A percentile compares a stretch with the other conserved stretches of the same genome.
phyloP scores from a whole-genome alignment of 2,329 filamentous ascomycete genomes.

The Emydomyces testavorans region DNA sequence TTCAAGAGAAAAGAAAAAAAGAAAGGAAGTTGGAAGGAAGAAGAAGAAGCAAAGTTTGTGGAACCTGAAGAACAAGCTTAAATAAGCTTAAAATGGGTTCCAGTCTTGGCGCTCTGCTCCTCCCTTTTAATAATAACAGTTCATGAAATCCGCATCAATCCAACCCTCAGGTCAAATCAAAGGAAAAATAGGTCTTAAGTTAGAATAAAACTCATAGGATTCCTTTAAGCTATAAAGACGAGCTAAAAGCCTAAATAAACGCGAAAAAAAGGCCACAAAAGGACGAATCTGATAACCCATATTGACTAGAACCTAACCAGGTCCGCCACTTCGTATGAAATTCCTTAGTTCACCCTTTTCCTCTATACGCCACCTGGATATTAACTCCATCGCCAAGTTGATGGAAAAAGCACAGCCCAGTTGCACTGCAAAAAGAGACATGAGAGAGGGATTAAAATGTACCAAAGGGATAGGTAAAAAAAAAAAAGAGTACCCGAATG shows the following conservation, averaged over 20 bases:
- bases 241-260: constrained; percentile 9
- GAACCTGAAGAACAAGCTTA: neutral
- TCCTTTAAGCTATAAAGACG: constrained; percentile 4
- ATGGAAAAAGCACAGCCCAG: neutral
- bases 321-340: neutral
- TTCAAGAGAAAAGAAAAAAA: too few species aligned
- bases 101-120: neutral
- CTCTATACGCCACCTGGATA: neutral
- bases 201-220: constrained; percentile 4
- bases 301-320: neutral
- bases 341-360: neutral
- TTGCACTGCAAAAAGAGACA: constrained; percentile 1
- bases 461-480: neutral
- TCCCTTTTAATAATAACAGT: neutral
- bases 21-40: too few species aligned
- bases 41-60: neutral
- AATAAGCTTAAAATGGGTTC: neutral
- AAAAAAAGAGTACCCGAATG: neutral
- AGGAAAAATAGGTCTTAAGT: neutral
- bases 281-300: constrained; percentile 10
- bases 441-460: constrained; percentile 2
- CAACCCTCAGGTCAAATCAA: neutral
- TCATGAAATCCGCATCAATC: neutral
- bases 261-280: constrained; percentile 6
- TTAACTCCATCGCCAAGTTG: constrained; percentile 1